phyloP scores from a whole-genome alignment of 768 basidiomycete genomes.

The Leccinum disarticulatum region DNA sequence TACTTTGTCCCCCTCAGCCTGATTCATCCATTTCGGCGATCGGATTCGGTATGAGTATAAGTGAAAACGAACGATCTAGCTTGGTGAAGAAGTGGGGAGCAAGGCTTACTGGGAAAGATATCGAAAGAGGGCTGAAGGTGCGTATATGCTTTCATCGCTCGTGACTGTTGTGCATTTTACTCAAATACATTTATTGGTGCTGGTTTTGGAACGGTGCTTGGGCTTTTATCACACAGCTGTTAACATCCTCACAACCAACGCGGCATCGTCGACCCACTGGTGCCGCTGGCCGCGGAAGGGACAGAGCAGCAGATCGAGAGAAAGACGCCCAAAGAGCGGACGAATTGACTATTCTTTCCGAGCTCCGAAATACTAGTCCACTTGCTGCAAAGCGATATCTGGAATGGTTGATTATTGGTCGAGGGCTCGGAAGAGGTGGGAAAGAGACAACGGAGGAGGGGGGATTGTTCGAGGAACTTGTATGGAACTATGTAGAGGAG shows the following conservation, averaged over 20 bases:
- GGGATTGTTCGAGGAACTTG: slow-evolving; percentile 66
- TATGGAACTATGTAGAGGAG: slow-evolving; percentile 52
- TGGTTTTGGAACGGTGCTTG: not conserved
- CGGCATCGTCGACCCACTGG: slow-evolving; percentile 23
- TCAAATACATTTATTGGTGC: not conserved
- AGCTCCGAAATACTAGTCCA: slow-evolving; percentile 21
- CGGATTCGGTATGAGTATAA: slow-evolving; percentile 8
- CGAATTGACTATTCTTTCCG: slow-evolving; percentile 29
- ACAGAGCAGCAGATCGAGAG: slow-evolving; percentile 26
- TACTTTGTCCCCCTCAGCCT: slow-evolving; percentile 19
- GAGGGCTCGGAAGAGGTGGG: slow-evolving; percentile 37
- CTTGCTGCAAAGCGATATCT: slow-evolving; percentile 68
- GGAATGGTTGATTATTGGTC: slow-evolving; percentile 76
- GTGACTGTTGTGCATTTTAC: not conserved
- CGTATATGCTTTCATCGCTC: slow-evolving; percentile 3
- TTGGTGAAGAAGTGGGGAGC: slow-evolving; percentile 74
- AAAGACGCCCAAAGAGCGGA: slow-evolving; percentile 22
- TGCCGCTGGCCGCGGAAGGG: slow-evolving; percentile 19
- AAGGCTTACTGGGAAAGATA: slow-evolving; percentile 74
- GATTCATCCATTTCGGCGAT: slow-evolving; percentile 4
- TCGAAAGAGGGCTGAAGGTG: slow-evolving; percentile 72
- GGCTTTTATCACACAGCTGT: slow-evolving; percentile 11
- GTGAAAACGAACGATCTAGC: slow-evolving; percentile 45
- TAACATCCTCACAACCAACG: slow-evolving; percentile 20
- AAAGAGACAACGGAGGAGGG: slow-evolving; percentile 21